Base-by-base conservation (phyloP, 352 stramenopile species). In the Globisporangium mamillatum region DNA sequence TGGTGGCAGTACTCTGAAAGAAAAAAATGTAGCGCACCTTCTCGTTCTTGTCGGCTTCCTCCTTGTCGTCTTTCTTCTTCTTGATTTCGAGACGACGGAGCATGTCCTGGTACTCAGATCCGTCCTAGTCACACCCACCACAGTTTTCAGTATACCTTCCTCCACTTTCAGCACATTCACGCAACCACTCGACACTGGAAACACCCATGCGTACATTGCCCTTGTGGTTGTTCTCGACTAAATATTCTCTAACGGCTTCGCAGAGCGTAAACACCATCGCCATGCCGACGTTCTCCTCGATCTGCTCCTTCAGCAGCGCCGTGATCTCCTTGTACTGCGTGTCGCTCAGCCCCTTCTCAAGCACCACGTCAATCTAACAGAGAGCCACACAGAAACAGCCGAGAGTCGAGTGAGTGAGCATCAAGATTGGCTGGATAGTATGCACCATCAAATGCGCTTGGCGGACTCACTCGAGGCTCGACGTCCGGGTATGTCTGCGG, bases 41-140 rank as follows among this genome's bases (percentile, higher is more conserved):
- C 55, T 86, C 77, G 62, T 75, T 67, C 52, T 78, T 85, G 20
- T 77, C 72, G 0, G 80, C 86, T 34, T 89, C 84, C 24, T 78
- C 83, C 34, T 84, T 78, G 14, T 91, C 80, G 59, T 96, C 84
- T 63, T 90, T 84, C 64, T 92, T 96, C 75, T 94, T 86, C 66
- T 80, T 80, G 60, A 83, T 75, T 74, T 94, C 84, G 67, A 94
- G 81, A 29, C 88, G 88, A 66, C 86, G 86, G 64, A 96, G 75
- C 88, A 96, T 96, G 68, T 96, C 85, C 54, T 96, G 86, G 70
- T 96, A 92, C 72, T 96, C 88, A 27, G 87, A 95, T 29, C 87
- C 88, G 68, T 94, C 88, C 86, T 94, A 57, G 27, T 58, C 66
- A 56, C 50, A 68, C 38, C 69, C 29, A 64, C 1, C 29, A 9